phyloP scores from a whole-genome alignment of 768 basidiomycete genomes.

The Lactifluus pinguis region DNA sequence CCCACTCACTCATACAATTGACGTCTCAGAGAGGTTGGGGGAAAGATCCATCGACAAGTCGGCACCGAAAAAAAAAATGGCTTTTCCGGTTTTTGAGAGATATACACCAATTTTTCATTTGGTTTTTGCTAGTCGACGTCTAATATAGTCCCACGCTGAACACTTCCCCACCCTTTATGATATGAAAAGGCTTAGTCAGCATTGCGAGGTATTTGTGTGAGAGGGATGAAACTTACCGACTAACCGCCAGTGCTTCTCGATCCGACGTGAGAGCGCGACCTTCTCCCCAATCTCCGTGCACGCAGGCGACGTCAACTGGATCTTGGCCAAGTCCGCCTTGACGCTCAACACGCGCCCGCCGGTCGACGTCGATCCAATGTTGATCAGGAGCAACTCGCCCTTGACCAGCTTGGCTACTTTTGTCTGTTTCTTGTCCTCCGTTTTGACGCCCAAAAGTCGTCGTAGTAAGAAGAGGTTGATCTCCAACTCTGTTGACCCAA shows the following conservation, averaged over 20 bases:
- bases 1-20: too few species aligned
- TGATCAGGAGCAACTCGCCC: constrained; percentile 89
- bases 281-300: constrained; percentile 98
- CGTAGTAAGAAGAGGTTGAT: constrained; percentile 93
- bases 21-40: too few species aligned
- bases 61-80: background rate
- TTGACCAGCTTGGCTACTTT: constrained; percentile 89
- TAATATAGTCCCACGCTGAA: constrained; percentile 74
- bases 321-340: constrained; percentile 92
- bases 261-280: constrained; percentile 87
- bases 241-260: constrained; percentile 97
- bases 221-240: constrained; percentile 84
- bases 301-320: constrained; percentile 86
- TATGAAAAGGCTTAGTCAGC: background rate
- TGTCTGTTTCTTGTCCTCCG: constrained; percentile 98
- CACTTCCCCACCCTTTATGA: constrained; percentile 59
- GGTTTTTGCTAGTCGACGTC: constrained; percentile 50
- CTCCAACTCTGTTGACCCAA: constrained; percentile 56
- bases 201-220: too few species aligned
- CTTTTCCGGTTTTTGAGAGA: background rate
- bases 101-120: background rate
- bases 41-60: too few species aligned
- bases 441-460: constrained; percentile 93
- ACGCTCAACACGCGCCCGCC: constrained; percentile 92
- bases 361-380: constrained; percentile 96